Evolutionary conservation across 495 filamentous ascomycete species (phyloP).

Genomic region (Aspergillus diversus): DNA sequence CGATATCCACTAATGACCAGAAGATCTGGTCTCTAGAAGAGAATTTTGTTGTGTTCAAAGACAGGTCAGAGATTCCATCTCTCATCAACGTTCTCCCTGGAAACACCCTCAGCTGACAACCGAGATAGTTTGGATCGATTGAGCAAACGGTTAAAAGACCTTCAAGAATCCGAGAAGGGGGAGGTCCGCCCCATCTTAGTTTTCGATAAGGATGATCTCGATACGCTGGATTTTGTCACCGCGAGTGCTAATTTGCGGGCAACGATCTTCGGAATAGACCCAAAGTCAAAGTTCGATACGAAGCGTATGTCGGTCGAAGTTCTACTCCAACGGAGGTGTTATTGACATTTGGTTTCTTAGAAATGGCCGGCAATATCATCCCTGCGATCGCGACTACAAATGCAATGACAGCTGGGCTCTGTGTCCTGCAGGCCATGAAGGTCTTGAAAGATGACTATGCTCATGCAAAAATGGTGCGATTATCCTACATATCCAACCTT

Average conservation of each 20-base stretch:
- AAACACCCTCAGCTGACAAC: constrained; percentile 14
- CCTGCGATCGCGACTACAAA: constrained; percentile 98
- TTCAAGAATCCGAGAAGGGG: constrained; percentile 52
- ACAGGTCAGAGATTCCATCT: constrained; percentile 54
- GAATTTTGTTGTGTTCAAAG: constrained; percentile 82
- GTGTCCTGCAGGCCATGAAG: constrained; percentile 92
- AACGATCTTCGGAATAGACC: constrained; percentile 80
- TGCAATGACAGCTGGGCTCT: constrained; percentile 91
- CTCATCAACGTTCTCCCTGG: not conserved
- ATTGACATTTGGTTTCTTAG: constrained; percentile 34
- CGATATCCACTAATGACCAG: constrained; percentile 69
- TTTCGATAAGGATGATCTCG: constrained; percentile 97
- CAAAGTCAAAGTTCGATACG: constrained; percentile 90
- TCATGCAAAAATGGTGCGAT: constrained; percentile 59
- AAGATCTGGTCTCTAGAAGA: constrained; percentile 79
- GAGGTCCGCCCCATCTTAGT: constrained; percentile 64
- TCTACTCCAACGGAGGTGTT: not conserved
- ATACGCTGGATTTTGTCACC: constrained; percentile 94
- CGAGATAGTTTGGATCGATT: constrained; percentile 66
- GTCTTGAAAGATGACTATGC: constrained; percentile 75
- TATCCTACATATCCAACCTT: not conserved
- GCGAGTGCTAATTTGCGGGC: constrained; percentile 88
- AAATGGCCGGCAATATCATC: constrained; percentile 99
- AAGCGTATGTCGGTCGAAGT: constrained; percentile 60
- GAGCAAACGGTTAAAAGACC: constrained; percentile 69